Evolutionary conservation across 2,329 filamentous ascomycete genomes (phyloP).

Genomic region (Lachnellula subtilissima): DNA sequence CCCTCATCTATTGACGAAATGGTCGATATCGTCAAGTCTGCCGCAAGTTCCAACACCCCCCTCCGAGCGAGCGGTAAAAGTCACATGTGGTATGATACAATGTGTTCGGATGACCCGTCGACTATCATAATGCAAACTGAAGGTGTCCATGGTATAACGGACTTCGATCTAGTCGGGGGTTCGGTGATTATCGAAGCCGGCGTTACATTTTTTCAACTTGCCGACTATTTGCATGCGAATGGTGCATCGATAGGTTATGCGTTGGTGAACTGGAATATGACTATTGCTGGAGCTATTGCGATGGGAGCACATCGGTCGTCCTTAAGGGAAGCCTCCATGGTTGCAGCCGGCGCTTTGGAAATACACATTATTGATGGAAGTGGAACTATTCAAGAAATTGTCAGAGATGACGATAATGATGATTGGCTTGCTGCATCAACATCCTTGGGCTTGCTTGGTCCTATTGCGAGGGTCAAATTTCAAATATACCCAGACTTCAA

Average conservation of each 20-base stretch:
- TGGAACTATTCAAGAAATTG: slow-evolving; percentile 10
- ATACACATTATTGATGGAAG: slow-evolving; percentile 18
- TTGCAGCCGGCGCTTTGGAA: slow-evolving; percentile 13
- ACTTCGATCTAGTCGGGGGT: slow-evolving; percentile 8
- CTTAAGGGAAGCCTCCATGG: slow-evolving; percentile 16
- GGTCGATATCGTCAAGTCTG: slow-evolving; percentile 13
- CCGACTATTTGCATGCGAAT: slow-evolving; percentile 13
- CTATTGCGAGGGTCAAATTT: slow-evolving; percentile 16
- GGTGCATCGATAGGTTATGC: slow-evolving; percentile 16
- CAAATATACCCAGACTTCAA: slow-evolving; percentile 15
- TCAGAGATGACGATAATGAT: slow-evolving; percentile 11
- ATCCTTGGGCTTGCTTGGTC: slow-evolving; percentile 14
- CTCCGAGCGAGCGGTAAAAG: slow-evolving; percentile 17
- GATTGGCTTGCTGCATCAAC: slow-evolving; percentile 18
- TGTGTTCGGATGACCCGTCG: slow-evolving; percentile 14
- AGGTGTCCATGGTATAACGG: slow-evolving; percentile 8
- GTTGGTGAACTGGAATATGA: slow-evolving; percentile 21
- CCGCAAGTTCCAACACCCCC: slow-evolving; percentile 9
- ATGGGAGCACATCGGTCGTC: slow-evolving; percentile 18
- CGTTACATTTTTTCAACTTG: slow-evolving; percentile 19
- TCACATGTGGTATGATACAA: slow-evolving; percentile 21
- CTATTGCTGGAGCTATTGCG: slow-evolving; percentile 17
- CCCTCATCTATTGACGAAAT: slow-evolving; percentile 11
- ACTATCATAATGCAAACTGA: slow-evolving; percentile 17
- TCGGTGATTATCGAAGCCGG: slow-evolving; percentile 17